A percentile compares a stretch with the other conserved stretches of the same genome.
phyloP scores from a whole-genome alignment of 2,329 filamentous ascomycete species.

The Penicillium sp. region DNA sequence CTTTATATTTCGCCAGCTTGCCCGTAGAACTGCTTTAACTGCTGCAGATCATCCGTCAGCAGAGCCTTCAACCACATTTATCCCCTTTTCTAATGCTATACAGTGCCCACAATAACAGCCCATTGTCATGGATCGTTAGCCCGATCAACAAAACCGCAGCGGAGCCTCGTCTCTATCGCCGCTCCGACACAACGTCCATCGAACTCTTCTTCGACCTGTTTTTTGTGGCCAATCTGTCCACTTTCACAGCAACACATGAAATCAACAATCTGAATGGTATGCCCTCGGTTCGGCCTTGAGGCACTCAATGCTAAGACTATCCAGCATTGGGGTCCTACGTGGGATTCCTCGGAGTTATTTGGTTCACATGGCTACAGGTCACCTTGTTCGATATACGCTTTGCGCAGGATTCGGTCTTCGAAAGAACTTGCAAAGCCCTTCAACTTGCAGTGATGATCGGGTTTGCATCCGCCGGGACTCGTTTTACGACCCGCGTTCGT shows the following conservation, averaged over 20 bases:
- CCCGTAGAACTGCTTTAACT: conserved; percentile 16
- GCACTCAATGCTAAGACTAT: background rate
- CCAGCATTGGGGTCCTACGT: conserved; percentile 49
- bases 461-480: conserved; percentile 60
- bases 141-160: conserved; percentile 31
- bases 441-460: conserved; percentile 67
- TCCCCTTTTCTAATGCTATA: background rate
- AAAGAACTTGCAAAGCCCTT: conserved; percentile 58
- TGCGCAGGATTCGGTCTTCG: conserved; percentile 63
- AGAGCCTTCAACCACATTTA: background rate
- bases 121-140: conserved; percentile 36
- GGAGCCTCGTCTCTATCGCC: conserved; percentile 39
- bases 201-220: conserved; percentile 63
- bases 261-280: conserved; percentile 51
- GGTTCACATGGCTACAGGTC: conserved; percentile 69
- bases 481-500: conserved; percentile 43
- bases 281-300: background rate
- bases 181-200: conserved; percentile 55
- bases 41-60: conserved; percentile 4
- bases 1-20: conserved; percentile 30
- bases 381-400: conserved; percentile 67
- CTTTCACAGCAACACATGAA: conserved; percentile 58
- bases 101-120: conserved; percentile 13
- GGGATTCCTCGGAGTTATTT: conserved; percentile 59
- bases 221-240: conserved; percentile 65